Evolutionary conservation across 2,329 filamentous ascomycete genomes (phyloP), one percentile per base, ranked within the genome.

Genomic region (Penicillium sp.): DNA sequence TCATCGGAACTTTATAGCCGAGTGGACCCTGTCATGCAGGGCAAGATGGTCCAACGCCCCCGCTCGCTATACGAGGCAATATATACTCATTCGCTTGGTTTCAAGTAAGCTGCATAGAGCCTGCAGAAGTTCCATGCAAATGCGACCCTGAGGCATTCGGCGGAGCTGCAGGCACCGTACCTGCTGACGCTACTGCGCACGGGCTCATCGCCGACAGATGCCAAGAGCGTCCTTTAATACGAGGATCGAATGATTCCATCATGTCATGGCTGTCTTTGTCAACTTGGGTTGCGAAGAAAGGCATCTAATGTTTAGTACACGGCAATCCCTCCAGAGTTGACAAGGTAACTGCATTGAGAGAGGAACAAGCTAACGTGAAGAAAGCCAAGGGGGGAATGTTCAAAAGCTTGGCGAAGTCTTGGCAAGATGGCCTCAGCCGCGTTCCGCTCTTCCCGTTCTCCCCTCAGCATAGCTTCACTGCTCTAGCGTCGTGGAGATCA

Each of bases 91-190:
- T 44, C 43, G 43, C 24, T 32, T 21, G 24, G 43, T 44, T 44
- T 44, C 43, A 44, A 32, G 43, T 44, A 44, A 44, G 43, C 43
- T 44, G 43, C 43, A 44, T 44, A 7, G 16, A 24, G 4, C 21
- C 2, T 43, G 40, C 40, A 43, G 40, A 43, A 22, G 2, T 21
- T n/a, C 21, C n/a, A 32, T 44, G 43, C 27, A 21, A 16, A 32
- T 44, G 43, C 27, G 4, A 29, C 42, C 43, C 14, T 36, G 14
- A 36, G 34, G n/a, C 34, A n/a, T 14, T 36, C n/a, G 13, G n/a
- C n/a, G 34, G 34, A 13, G n/a, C 34, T 36, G 13, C 34, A 36
- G 34, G 34, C 13, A 36, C 34, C 34, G 34, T 36, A n/a, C 34
- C 34, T 36, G 34, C 34, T 36, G 34, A 36, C n/a, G 13, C 34